Percentiles rank a stretch among this genome's conserved stretches.
Evolutionary conservation across 305 asterid genomes (phyloP).

Genomic region (Salvia sclarea): DNA sequence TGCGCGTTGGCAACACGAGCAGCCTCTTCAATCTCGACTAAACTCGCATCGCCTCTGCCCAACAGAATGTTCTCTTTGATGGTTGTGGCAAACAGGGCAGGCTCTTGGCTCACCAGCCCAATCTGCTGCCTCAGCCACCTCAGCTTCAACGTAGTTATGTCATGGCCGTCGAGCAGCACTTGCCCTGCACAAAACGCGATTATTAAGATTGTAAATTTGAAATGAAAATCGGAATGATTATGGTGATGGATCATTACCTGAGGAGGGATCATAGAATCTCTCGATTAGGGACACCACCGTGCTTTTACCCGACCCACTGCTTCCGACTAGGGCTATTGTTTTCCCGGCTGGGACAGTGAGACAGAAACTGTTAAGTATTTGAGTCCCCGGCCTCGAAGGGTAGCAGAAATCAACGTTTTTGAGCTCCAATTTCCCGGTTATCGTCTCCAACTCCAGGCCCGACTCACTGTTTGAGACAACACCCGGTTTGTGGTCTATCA

Average conservation of each 20-base stretch:
- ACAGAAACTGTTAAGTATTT: constrained; percentile 60
- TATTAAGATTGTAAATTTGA: not conserved
- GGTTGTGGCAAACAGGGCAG: constrained; percentile 90
- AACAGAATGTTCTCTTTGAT: constrained; percentile 89
- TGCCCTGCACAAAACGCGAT: constrained; percentile 53
- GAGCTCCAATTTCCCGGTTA: constrained; percentile 82
- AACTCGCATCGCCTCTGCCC: constrained; percentile 81
- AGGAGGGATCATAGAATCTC: constrained; percentile 90
- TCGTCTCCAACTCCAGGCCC: constrained; percentile 72
- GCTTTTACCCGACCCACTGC: constrained; percentile 99
- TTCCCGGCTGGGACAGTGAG: constrained; percentile 88
- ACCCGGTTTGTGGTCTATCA: constrained; percentile 81
- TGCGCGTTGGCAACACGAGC: constrained; percentile 95
- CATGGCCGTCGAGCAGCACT: constrained; percentile 82
- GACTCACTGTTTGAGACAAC: constrained; percentile 56
- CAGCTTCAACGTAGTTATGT: constrained; percentile 72
- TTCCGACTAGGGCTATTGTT: constrained; percentile 92
- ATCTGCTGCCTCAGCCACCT: constrained; percentile 94
- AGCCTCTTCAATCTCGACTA: constrained; percentile 85
- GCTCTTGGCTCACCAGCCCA: constrained; percentile 98
- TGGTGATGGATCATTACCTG: constrained; percentile 48
- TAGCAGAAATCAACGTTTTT: constrained; percentile 76
- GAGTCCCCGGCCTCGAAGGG: constrained; percentile 89
- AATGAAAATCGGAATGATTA: not conserved
- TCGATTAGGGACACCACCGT: constrained; percentile 96